Conservation (phyloP, 202 grass and related monocot genomes). For the Zoysia matrella region DNA sequence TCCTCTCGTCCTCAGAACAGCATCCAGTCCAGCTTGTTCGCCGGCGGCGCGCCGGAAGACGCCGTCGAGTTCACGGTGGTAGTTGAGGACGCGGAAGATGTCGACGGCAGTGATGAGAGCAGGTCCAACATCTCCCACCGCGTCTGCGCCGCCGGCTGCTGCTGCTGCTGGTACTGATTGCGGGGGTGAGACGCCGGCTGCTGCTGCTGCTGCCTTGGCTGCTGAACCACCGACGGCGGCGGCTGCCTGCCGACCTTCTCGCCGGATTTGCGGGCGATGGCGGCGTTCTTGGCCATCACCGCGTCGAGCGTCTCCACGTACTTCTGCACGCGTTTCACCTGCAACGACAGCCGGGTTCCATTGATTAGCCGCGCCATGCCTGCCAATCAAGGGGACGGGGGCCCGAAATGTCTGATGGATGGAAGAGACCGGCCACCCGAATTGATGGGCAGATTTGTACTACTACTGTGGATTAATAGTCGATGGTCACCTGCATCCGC, state of each 20-base stretch:
- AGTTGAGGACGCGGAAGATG: constrained; percentile 63
- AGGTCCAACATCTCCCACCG: constrained; percentile 80
- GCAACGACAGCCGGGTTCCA: constrained; percentile 8
- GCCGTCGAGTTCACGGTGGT: constrained; percentile 68
- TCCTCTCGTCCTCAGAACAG: constrained; percentile 43
- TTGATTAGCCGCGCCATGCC: not conserved
- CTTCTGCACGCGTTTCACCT: constrained; percentile 92
- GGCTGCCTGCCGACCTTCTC: constrained; percentile 16
- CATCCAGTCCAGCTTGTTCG: constrained; percentile 74
- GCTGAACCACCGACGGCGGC: constrained; percentile 5
- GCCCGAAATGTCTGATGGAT: not conserved
- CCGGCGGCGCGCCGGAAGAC: constrained; percentile 53
- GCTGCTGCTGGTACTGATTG: constrained; percentile 6
- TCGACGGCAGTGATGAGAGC: constrained; percentile 67
- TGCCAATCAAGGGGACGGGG: not conserved
- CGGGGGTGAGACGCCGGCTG: constrained; percentile 8
- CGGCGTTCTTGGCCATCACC: constrained; percentile 66
- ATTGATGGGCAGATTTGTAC: not conserved
- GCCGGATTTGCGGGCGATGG: constrained; percentile 41
- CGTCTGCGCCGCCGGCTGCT: constrained; percentile 35
- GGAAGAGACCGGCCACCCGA: not conserved
- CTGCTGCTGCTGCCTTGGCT: constrained; percentile 19
- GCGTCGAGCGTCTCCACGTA: constrained; percentile 85
- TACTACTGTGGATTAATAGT: not conserved
- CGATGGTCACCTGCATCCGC: constrained; percentile 59